Percentiles rank a stretch among this genome's conserved stretches.
These are phyloP conservation scores for Capsella rubella DNA, from an alignment of 441 rosid genomes.

Conservation along the genomic window DNA sequence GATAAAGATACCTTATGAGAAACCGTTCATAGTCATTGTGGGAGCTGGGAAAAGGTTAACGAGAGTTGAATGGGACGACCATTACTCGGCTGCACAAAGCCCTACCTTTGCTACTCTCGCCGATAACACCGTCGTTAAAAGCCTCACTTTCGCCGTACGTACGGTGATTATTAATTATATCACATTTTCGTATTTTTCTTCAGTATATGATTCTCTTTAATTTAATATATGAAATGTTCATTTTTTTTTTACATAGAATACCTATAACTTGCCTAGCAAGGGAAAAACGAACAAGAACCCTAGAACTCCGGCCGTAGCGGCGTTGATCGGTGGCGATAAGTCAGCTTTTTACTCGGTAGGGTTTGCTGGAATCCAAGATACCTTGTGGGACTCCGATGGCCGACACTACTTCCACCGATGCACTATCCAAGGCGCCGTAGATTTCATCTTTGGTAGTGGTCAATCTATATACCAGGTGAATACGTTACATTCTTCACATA, in stretches of 20 bases:
- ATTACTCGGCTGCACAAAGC: conserved; percentile 49
- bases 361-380: conserved; percentile 78
- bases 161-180: conserved; percentile 3
- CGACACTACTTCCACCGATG: conserved; percentile 72
- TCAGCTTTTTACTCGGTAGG: conserved; percentile 61
- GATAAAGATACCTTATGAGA: conserved; percentile 68
- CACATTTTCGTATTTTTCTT: background rate
- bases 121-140: conserved; percentile 60
- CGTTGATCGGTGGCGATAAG: conserved; percentile 67
- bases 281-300: conserved; percentile 46
- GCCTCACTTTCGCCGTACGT: conserved; percentile 76
- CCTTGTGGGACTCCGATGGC: conserved; percentile 75
- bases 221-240: background rate
- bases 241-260: conserved; percentile 52
- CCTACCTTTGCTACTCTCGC: conserved; percentile 73
- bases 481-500: conserved; percentile 4
- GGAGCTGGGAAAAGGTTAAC: conserved; percentile 67
- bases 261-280: conserved; percentile 58
- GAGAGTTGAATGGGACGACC: conserved; percentile 70
- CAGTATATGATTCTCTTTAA: background rate
- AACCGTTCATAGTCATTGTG: conserved; percentile 62
- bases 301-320: conserved; percentile 67
- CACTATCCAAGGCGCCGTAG: conserved; percentile 79
- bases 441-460: conserved; percentile 83
- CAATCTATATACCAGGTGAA: conserved; percentile 81